phyloP scores from a whole-genome alignment of 31 red algal species.

The Asparagopsis taxiformis region DNA sequence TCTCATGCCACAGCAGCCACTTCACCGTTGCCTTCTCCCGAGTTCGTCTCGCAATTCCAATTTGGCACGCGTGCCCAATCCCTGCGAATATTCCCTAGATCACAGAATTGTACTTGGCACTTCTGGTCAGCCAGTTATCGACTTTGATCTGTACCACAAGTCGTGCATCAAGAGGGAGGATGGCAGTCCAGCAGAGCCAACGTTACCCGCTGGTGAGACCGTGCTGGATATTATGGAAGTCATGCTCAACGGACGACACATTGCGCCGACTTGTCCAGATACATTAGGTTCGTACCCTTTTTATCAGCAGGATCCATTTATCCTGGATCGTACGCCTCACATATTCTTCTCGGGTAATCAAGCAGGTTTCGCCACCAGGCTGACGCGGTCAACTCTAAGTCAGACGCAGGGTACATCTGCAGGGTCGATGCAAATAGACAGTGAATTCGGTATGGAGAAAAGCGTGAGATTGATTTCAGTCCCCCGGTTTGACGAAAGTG shows the following conservation, averaged over 20 bases:
- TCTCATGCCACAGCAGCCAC: slow-evolving; percentile 86
- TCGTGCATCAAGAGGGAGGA: not conserved
- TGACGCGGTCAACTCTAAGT: slow-evolving; percentile 1
- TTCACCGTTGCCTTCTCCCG: slow-evolving; percentile 86
- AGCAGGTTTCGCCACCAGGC: slow-evolving; percentile 55
- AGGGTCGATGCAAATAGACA: slow-evolving; percentile 34
- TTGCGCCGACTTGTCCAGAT: slow-evolving; percentile 91
- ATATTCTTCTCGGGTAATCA: slow-evolving; percentile 84
- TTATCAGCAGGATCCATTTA: slow-evolving; percentile 75
- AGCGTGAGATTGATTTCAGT: slow-evolving; percentile 52
- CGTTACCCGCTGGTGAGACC: slow-evolving; percentile 30
- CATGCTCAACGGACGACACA: slow-evolving; percentile 70
- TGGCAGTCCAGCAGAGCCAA: not conserved
- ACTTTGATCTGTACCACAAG: slow-evolving; percentile 59
- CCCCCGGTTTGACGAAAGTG: slow-evolving; percentile 67
- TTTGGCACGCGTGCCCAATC: slow-evolving; percentile 76
- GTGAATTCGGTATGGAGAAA: slow-evolving; percentile 7
- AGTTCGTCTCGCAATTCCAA: slow-evolving; percentile 39
- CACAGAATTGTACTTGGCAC: slow-evolving; percentile 66
- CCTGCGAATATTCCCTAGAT: slow-evolving; percentile 56
- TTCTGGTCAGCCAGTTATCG: slow-evolving; percentile 82
- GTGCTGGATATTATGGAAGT: slow-evolving; percentile 65
- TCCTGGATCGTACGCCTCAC: slow-evolving; percentile 71
- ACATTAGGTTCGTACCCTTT: slow-evolving; percentile 84
- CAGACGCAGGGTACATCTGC: slow-evolving; percentile 10